Conservation (phyloP, 2,329 filamentous ascomycete species). For the Daldinia sp. region DNA sequence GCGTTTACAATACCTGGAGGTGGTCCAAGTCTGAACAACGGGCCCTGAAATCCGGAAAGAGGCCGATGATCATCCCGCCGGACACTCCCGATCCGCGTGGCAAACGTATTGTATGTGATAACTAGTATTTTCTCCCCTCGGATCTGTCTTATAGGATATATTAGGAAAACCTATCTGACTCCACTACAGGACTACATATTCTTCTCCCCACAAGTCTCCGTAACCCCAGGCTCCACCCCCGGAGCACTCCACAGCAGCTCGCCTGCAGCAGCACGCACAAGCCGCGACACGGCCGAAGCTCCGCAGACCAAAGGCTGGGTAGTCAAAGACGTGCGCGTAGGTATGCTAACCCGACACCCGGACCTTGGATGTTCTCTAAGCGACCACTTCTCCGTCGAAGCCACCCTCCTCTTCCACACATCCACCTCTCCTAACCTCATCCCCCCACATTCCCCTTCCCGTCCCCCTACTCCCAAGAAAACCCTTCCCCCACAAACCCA, state of each 20-base stretch:
- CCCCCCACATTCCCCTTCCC: constrained; percentile 13
- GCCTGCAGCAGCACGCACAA: constrained; percentile 7
- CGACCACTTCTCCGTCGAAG: constrained; percentile 92
- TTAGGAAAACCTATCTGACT: not conserved
- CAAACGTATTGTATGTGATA: constrained; percentile 68
- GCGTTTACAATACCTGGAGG: constrained; percentile 89
- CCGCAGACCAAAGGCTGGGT: constrained; percentile 63
- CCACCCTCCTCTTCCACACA: constrained; percentile 68
- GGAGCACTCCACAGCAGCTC: constrained; percentile 7
- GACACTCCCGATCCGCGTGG: constrained; percentile 74
- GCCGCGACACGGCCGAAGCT: constrained; percentile 44
- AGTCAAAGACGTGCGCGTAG: constrained; percentile 74
- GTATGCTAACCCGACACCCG: constrained; percentile 84
- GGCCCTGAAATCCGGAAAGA: constrained; percentile 69
- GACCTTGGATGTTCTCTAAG: constrained; percentile 85
- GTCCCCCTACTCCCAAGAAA: constrained; percentile 25
- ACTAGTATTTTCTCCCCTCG: not conserved
- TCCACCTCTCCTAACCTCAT: constrained; percentile 26
- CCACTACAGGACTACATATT: constrained; percentile 79
- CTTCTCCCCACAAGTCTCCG: constrained; percentile 62
- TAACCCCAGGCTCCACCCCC: constrained; percentile 31
- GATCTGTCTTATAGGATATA: not conserved
- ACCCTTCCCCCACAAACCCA: constrained; percentile 3
- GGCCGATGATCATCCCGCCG: constrained; percentile 68
- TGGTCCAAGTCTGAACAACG: constrained; percentile 80